Evolutionary conservation across 1,139 yeast genomes (phyloP), one percentile per base, ranked within the genome.

Genomic region (Yamadazyma epiphylla): DNA sequence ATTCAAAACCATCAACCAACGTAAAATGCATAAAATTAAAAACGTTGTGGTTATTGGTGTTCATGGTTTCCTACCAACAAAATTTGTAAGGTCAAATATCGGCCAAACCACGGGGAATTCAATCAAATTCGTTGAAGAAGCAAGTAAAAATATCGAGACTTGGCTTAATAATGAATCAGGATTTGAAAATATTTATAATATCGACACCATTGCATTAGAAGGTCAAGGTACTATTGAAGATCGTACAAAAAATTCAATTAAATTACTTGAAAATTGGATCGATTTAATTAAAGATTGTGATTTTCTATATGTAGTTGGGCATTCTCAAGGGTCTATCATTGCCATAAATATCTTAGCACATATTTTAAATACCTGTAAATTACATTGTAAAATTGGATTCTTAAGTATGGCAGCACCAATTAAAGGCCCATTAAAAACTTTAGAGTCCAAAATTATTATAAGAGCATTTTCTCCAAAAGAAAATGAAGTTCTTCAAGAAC

Each of bases 51-150:
- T 74, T 1, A 54, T 75, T 19, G 68, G 73, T 0, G 89, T 91
- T 2, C 97, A 91, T 60, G 97, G 97, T 1, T 91, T 89, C 48
- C 87, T 91, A 58, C 97, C 98, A 0, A 82, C 89, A 17, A 75
- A 74, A 38, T 55, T 74, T 49, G 76, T 70, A 10, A 56, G 60
- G 41, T 46, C 66, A 36, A 47, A 70, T 25, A 58, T 73, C 15
- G 77, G 76, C 0, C 72, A 66, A 30, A 44, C 64, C 7, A 71
- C 77, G 0, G 77, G 77, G 0, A 62, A 53, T 24, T 58, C 79
- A 1, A 44, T 51, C 7, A 42, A 45, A 15, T 55, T 67, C 39
- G 60, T 59, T 2, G 51, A 53, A 12, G 49, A 49, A 21, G 70
- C 76, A 0, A 48, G 62, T 1, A 48, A 49, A 19, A 65, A 70